Percentiles rank a stretch among this genome's conserved stretches.
phyloP scores from a whole-genome alignment of 768 basidiomycete genomes.

The Boletales sp. region DNA sequence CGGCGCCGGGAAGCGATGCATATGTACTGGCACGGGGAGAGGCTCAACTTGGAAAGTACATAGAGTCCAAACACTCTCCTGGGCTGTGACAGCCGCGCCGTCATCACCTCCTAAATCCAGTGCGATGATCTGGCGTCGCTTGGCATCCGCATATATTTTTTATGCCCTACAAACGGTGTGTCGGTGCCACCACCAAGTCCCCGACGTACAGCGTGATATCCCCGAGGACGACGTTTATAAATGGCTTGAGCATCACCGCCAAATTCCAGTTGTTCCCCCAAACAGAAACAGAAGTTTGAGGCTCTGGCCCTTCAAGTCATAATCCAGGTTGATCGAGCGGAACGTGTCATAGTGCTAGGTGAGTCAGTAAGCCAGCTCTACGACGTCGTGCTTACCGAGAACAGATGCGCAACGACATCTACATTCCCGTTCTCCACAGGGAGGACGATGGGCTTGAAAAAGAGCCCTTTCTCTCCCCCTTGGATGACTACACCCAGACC shows the following conservation, averaged over 20 bases:
- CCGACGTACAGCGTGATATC: neutral
- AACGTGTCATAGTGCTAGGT: neutral
- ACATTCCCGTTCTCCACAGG: conserved; percentile 7
- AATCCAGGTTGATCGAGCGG: neutral
- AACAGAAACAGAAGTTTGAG: too few relatives aligned
- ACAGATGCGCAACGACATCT: conserved; percentile 17
- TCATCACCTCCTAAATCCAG: neutral
- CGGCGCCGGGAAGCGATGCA: neutral
- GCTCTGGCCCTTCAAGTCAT: neutral
- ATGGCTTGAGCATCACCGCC: neutral
- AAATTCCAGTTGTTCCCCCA: too few relatives aligned
- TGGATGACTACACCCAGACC: neutral
- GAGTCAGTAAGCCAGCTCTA: neutral
- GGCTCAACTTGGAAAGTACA: neutral
- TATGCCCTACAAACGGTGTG: conserved; percentile 1
- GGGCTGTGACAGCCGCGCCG: neutral
- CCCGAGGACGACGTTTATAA: conserved; percentile 4
- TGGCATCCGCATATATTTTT: neutral
- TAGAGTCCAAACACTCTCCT: too few relatives aligned
- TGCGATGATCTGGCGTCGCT: neutral
- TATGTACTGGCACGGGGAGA: neutral
- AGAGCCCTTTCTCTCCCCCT: conserved; percentile 10
- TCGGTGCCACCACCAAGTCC: neutral
- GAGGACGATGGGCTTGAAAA: conserved; percentile 15
- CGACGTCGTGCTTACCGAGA: neutral